Conservation (phyloP, 106 monocot genomes). For the Dendrobium huoshanense region DNA sequence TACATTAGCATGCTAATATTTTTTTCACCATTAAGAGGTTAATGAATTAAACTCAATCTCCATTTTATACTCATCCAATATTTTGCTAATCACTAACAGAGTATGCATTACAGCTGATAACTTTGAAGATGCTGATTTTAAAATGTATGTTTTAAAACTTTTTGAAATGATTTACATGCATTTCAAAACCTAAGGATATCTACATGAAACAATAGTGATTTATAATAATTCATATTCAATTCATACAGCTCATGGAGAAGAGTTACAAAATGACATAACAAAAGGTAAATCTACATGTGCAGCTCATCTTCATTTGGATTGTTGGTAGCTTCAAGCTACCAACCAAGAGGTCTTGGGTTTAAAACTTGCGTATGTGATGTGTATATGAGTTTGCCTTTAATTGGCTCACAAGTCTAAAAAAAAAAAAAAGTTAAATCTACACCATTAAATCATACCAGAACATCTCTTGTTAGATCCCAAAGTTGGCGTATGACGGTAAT, state of each 20-base stretch:
- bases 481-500: constrained; percentile 72
- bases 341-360: no score
- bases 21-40: not conserved
- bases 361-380: no score
- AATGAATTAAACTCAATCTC: not conserved
- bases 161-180: not conserved
- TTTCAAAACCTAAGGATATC: not conserved
- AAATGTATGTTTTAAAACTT: not conserved
- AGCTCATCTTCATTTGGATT: no score
- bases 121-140: not conserved
- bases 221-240: not conserved
- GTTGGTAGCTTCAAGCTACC: no score
- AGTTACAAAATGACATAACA: not conserved
- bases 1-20: not conserved
- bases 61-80: not conserved
- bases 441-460: constrained; percentile 39
- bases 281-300: not conserved
- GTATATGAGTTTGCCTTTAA: no score
- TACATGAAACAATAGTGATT: not conserved
- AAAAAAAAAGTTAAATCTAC: no score
- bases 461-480: constrained; percentile 75
- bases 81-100: not conserved
- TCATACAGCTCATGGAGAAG: not conserved
- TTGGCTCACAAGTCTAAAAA: no score
- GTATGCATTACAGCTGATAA: not conserved